These are phyloP conservation scores for Neonectria punicea DNA, from an alignment of 2,329 filamentous ascomycete species.

Conservation along the genomic window DNA sequence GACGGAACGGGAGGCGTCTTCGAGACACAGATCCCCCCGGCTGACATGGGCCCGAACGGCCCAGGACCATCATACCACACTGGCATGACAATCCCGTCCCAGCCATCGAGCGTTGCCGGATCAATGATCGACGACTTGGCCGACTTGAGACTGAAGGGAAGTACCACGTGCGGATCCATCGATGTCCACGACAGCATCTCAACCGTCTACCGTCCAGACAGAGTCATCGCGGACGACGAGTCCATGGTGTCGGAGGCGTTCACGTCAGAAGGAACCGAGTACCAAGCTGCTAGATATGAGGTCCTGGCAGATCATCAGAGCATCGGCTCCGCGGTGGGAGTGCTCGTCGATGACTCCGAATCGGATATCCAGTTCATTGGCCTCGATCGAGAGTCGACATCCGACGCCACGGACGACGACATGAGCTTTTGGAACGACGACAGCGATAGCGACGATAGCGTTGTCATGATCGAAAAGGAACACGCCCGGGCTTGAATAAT, in stretches of 20 bases:
- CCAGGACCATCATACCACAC: slow-evolving; percentile 61
- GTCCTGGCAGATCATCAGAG: slow-evolving; percentile 46
- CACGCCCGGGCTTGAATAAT: not conserved
- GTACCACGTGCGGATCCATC: slow-evolving; percentile 49
- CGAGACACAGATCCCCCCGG: slow-evolving; percentile 52
- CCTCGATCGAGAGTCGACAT: slow-evolving; percentile 17
- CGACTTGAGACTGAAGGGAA: slow-evolving; percentile 47
- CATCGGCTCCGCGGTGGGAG: slow-evolving; percentile 38
- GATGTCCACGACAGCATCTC: slow-evolving; percentile 54
- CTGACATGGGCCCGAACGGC: slow-evolving; percentile 57
- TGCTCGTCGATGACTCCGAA: slow-evolving; percentile 38
- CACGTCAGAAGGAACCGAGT: slow-evolving; percentile 45
- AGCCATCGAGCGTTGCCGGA: slow-evolving; percentile 47
- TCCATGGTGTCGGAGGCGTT: slow-evolving; percentile 52
- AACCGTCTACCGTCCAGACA: slow-evolving; percentile 46
- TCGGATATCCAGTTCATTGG: slow-evolving; percentile 23
- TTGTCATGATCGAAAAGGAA: slow-evolving; percentile 6
- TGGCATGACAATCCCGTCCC: slow-evolving; percentile 51
- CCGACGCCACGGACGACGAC: slow-evolving; percentile 16
- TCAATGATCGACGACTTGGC: slow-evolving; percentile 51
- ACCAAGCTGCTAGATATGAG: slow-evolving; percentile 48
- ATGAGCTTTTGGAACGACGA: slow-evolving; percentile 20
- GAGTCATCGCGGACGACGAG: slow-evolving; percentile 48
- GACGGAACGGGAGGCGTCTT: slow-evolving; percentile 64
- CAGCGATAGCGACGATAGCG: slow-evolving; percentile 23